Base-by-base conservation (phyloP, 2,329 filamentous ascomycete genomes). In the Trichoderma atroviride region DNA sequence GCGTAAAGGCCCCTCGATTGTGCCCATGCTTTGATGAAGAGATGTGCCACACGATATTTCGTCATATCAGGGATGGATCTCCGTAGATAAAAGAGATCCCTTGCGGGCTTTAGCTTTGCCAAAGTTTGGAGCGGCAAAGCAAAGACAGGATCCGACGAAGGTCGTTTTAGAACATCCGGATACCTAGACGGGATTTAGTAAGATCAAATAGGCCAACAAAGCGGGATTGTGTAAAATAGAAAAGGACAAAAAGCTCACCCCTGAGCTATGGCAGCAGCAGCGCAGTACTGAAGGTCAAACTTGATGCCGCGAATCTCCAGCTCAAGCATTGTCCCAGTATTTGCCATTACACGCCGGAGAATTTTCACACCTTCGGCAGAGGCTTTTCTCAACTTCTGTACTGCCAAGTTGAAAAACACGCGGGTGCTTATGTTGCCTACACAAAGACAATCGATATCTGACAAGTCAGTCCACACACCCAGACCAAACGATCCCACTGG, bases 401-500 rank as follows among this genome's bases (percentile, higher is more conserved):
- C 78, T 5, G 86, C 86, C 19, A 91, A 79, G 11, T 85, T 77
- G 74, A 91, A 90, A 76, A 92, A 92, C 0, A 84, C 87, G 70
- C 81, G 83, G 1, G 87, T 79, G 74, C 87, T 88, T 69, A 90
- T 87, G 27, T 85, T 83, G 1, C 89, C 88, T 71, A 92, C 86
- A 72, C 85, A 90, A 6, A 92, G 82, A 73, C 88, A 89, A 77
- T 92, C 88, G 7, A 92, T 83, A 72, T 91, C 88, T 1, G 89
- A 91, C 0, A 82, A 76, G 1, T 80, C 74, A 1, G 86, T 87
- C 87, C 89, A 91, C 3, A 89, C 85, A 11, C 85, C 86, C 3
- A 92, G 79, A 3, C 86, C 87, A 73, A 89, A 91, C 0, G 89
- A 91, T 0, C 89, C 90, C n/a, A 91, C 87, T 0, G 89, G 83